phyloP scores from a whole-genome alignment of 345 rosid genomes.

The Eucalyptus tenuipes region DNA sequence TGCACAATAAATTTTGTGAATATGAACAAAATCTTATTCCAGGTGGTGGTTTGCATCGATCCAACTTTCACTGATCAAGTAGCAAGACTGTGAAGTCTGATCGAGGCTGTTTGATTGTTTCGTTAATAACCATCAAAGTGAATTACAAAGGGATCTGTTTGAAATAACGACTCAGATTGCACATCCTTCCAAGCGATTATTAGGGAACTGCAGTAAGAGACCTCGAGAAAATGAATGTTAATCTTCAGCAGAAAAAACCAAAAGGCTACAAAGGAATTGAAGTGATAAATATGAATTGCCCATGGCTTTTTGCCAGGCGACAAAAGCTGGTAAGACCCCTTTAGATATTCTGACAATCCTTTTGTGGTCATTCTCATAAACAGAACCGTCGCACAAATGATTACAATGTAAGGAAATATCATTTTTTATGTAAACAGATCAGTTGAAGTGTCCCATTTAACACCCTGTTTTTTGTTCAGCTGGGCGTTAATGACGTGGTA shows the following conservation, averaged over 20 bases:
- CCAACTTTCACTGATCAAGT: constrained; percentile 37
- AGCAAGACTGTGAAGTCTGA: constrained; percentile 39
- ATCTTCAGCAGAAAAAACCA: neutral
- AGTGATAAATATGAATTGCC: neutral
- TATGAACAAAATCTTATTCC: neutral
- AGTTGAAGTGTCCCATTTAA: neutral
- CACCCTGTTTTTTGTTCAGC: neutral
- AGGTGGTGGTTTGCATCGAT: constrained; percentile 88
- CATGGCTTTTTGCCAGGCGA: neutral
- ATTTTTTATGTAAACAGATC: neutral
- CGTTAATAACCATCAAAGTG: neutral
- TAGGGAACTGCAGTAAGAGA: neutral
- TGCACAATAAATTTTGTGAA: neutral
- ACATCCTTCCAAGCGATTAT: neutral
- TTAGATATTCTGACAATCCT: neutral
- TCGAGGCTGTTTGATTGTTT: neutral
- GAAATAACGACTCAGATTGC: neutral
- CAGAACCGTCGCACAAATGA: neutral
- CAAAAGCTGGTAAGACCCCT: neutral
- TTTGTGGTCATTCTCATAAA: neutral
- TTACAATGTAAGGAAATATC: neutral
- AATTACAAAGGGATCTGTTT: neutral
- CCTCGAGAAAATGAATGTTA: neutral
- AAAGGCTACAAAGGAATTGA: neutral
- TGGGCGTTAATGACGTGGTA: neutral